Percentiles rank a stretch among this genome's conserved stretches.
Conservation (phyloP, 2,329 filamentous ascomycete genomes). For the Aspergillus aculeatus region DNA sequence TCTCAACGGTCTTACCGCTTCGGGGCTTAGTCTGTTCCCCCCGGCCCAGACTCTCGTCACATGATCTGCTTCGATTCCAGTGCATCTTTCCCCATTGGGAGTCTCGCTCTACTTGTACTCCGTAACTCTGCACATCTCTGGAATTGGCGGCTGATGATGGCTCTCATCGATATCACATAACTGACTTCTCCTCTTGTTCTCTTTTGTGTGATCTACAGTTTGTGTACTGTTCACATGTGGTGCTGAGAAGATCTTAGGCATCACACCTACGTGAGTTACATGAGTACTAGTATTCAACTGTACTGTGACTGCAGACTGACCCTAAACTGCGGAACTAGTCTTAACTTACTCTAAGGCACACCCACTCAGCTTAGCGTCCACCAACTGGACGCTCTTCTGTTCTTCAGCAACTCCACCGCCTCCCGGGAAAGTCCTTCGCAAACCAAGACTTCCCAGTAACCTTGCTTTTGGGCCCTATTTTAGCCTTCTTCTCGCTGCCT, state of each 20-base stretch:
- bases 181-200: not conserved
- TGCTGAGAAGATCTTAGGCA: too few species aligned
- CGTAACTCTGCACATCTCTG: not conserved
- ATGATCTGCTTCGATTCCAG: not conserved
- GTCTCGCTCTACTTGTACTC: not conserved
- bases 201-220: too few species aligned
- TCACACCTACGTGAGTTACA: not conserved
- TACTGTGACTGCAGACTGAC: not conserved
- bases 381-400: constrained; percentile 10
- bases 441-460: not conserved
- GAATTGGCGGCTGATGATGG: not conserved
- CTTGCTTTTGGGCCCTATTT: not conserved
- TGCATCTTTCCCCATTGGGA: not conserved
- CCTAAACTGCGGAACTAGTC: not conserved
- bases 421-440: constrained; percentile 16
- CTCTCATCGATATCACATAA: not conserved
- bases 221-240: too few species aligned
- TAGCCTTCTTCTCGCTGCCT: constrained; percentile 11
- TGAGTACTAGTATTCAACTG: not conserved
- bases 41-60: not conserved
- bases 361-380: constrained; percentile 13
- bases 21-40: constrained; percentile 11
- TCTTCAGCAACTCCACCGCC: constrained; percentile 17
- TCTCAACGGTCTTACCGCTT: constrained; percentile 15
- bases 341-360: not conserved